Percentiles rank a stretch among this genome's conserved stretches.
phyloP scores from a whole-genome alignment of 768 basidiomycete species.

The Hygrocybe punicea region DNA sequence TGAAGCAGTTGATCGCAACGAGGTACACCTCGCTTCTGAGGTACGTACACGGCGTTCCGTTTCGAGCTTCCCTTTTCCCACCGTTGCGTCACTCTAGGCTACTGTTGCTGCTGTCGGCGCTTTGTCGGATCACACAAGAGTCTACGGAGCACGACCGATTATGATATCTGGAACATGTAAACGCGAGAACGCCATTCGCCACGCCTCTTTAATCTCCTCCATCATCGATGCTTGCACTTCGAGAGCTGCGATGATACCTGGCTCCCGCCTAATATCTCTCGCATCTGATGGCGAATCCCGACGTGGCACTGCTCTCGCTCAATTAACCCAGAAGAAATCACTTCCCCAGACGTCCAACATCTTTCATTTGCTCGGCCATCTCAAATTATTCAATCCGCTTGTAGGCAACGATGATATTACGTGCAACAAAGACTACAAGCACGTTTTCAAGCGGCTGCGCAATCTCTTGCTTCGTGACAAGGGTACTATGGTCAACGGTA shows the following conservation, averaged over 20 bases:
- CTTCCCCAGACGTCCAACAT: conserved; percentile 23
- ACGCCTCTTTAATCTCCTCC: no score
- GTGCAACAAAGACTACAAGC: conserved; percentile 35
- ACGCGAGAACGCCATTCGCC: no score
- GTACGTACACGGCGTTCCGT: conserved; percentile 7
- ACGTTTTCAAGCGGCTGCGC: conserved; percentile 33
- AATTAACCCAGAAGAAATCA: conserved; percentile 18
- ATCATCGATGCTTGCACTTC: no score
- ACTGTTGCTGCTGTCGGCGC: conserved; percentile 23
- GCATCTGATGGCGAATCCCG: conserved; percentile 31
- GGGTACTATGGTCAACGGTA: conserved; percentile 22
- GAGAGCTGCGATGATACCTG: no score
- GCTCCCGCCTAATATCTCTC: no score
- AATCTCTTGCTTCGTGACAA: conserved; percentile 24
- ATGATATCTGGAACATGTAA: no score
- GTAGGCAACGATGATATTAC: conserved; percentile 36
- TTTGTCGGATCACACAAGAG: conserved; percentile 20
- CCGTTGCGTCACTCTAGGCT: neutral
- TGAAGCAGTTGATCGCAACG: neutral
- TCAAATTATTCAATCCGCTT: conserved; percentile 28
- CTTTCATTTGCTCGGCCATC: conserved; percentile 16
- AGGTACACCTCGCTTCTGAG: neutral
- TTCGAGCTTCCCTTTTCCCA: neutral
- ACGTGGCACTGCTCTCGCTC: conserved; percentile 23
- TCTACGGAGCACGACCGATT: no score